These are phyloP conservation scores for Sutorius australiensis DNA, from an alignment of 768 basidiomycete species.

Conservation along the genomic window DNA sequence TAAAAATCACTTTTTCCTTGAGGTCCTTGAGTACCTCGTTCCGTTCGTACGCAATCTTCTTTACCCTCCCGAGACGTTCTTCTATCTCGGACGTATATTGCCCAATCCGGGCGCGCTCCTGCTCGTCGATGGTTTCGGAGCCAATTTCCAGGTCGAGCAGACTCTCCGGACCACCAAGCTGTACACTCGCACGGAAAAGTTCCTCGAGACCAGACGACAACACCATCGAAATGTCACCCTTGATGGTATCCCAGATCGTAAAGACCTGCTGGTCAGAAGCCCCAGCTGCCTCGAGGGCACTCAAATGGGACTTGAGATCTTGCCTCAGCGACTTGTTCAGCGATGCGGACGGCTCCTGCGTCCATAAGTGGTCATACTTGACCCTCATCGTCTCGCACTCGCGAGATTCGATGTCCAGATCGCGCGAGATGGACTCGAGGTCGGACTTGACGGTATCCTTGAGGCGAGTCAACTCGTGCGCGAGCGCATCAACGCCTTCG, in stretches of 20 bases:
- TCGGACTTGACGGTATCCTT: constrained; percentile 56
- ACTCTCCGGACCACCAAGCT: constrained; percentile 39
- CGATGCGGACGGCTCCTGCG: constrained; percentile 77
- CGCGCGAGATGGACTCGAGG: constrained; percentile 56
- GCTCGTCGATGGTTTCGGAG: constrained; percentile 57
- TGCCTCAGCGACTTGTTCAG: constrained; percentile 67
- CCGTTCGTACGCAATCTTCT: constrained; percentile 82
- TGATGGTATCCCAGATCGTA: constrained; percentile 67
- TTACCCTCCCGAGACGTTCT: constrained; percentile 70
- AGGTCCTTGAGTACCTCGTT: constrained; percentile 87
- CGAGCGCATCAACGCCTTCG: constrained; percentile 61
- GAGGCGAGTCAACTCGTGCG: constrained; percentile 55
- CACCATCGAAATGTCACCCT: constrained; percentile 60
- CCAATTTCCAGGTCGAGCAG: constrained; percentile 74
- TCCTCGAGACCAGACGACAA: constrained; percentile 58
- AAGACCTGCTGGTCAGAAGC: constrained; percentile 75
- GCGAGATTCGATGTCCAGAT: constrained; percentile 77
- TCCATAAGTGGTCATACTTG: constrained; percentile 83
- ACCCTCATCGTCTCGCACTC: constrained; percentile 89
- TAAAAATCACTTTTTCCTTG: constrained; percentile 78
- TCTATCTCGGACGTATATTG: constrained; percentile 71
- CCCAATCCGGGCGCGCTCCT: constrained; percentile 64
- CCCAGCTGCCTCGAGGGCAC: constrained; percentile 71
- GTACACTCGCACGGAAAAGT: constrained; percentile 53
- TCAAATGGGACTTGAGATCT: constrained; percentile 74